phyloP scores from a whole-genome alignment of 2,329 filamentous ascomycete genomes.

The Colletotrichum shisoi region DNA sequence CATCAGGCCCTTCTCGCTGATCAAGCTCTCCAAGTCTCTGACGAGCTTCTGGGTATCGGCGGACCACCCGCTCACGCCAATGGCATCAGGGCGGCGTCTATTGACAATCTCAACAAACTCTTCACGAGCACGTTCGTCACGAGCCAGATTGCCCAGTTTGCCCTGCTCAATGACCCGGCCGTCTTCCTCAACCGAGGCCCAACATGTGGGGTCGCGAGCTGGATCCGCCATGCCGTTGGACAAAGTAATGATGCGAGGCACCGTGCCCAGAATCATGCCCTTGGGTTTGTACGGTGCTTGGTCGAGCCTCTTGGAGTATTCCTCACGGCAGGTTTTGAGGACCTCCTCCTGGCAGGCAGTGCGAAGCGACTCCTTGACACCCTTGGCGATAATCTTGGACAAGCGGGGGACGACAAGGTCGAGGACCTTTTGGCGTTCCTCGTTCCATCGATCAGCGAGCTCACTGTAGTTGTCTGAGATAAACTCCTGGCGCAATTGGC shows the following conservation, averaged over 20 bases:
- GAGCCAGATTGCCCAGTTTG: slow-evolving; percentile 80
- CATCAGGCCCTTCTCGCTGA: slow-evolving; percentile 78
- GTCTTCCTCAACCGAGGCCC: slow-evolving; percentile 93
- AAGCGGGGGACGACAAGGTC: slow-evolving; percentile 83
- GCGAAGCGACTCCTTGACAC: slow-evolving; percentile 92
- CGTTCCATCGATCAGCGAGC: slow-evolving; percentile 93
- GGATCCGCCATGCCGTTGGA: slow-evolving; percentile 83
- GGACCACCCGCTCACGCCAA: slow-evolving; percentile 87
- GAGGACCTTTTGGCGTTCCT: slow-evolving; percentile 82
- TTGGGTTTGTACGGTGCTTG: slow-evolving; percentile 96
- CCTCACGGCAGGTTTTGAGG: slow-evolving; percentile 85
- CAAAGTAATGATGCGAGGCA: slow-evolving; percentile 84
- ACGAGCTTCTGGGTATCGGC: slow-evolving; percentile 86
- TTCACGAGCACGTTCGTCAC: slow-evolving; percentile 71
- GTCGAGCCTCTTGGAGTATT: slow-evolving; percentile 88
- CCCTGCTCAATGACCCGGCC: slow-evolving; percentile 88
- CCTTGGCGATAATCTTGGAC: slow-evolving; percentile 83
- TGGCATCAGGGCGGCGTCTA: slow-evolving; percentile 84
- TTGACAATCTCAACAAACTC: slow-evolving; percentile 81
- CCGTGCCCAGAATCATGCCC: slow-evolving; percentile 86
- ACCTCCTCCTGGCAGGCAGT: slow-evolving; percentile 94
- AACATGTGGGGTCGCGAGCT: slow-evolving; percentile 80
- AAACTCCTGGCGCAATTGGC: slow-evolving; percentile 81
- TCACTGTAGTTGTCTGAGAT: slow-evolving; percentile 96
- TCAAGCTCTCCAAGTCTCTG: slow-evolving; percentile 79